phyloP scores from a whole-genome alignment of 139 green algal genomes.

The Chlorella sorokiniana region DNA sequence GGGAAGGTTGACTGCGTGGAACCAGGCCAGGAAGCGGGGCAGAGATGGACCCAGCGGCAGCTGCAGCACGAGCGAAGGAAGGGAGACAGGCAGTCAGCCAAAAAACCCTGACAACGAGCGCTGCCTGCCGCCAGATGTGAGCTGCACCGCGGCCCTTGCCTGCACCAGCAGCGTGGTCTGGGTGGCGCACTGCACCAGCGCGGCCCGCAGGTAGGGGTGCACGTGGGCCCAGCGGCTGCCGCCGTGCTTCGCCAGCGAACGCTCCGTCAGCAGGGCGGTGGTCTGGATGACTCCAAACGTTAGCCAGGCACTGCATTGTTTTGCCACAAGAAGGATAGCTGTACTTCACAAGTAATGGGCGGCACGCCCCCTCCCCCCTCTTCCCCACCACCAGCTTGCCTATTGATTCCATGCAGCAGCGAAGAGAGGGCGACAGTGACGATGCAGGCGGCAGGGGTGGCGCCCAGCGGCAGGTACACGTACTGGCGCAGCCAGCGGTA shows the following conservation, averaged over 20 bases:
- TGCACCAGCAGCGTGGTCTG: slow-evolving; percentile 27
- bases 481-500: slow-evolving; percentile 28
- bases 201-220: slow-evolving; percentile 14
- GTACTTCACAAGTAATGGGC: too few species aligned
- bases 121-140: neutral
- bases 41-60: slow-evolving; percentile 10
- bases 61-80: neutral
- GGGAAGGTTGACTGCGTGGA: slow-evolving; percentile 25
- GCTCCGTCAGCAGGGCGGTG: slow-evolving; percentile 3
- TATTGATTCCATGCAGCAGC: slow-evolving; percentile 9
- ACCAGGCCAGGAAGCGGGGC: neutral
- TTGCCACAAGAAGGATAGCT: neutral
- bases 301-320: slow-evolving; percentile 20
- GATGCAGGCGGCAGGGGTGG: neutral
- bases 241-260: neutral
- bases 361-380: too few species aligned
- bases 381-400: too few species aligned
- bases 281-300: slow-evolving; percentile 20
- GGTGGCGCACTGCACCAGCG: slow-evolving; percentile 7
- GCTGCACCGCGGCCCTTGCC: neutral
- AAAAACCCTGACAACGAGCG: neutral
- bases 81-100: neutral
- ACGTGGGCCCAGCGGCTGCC: neutral
- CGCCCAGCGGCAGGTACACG: slow-evolving; percentile 16
- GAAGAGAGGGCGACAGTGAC: slow-evolving; percentile 1